These are phyloP conservation scores for Umbelopsis ramanniana DNA, from an alignment of 192 early-diverging fungal species.

Conservation along the genomic window DNA sequence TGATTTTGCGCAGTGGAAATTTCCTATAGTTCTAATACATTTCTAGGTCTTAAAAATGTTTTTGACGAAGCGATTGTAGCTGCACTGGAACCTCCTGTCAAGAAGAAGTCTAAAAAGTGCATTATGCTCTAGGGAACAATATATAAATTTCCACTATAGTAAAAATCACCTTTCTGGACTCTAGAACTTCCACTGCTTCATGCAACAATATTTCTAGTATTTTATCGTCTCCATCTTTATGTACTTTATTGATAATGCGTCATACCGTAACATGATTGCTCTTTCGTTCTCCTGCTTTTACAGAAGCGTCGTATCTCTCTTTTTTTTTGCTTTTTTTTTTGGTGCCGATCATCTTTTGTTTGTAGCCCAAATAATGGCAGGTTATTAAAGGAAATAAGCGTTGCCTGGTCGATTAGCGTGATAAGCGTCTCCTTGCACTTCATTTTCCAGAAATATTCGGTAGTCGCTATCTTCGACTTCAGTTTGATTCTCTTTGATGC, in stretches of 20 bases:
- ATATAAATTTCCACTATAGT: background rate
- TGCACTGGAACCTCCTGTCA: constrained; percentile 87
- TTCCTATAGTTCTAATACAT: background rate
- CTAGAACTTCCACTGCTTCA: constrained; percentile 22
- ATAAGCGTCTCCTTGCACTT: constrained; percentile 36
- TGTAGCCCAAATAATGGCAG: background rate
- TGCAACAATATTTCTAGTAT: constrained; percentile 23
- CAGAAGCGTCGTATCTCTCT: background rate
- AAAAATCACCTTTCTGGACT: constrained; percentile 1
- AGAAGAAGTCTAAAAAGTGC: constrained; percentile 83
- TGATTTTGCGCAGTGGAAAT: background rate
- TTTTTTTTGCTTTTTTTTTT: background rate
- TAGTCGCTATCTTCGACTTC: constrained; percentile 31
- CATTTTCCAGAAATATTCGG: constrained; percentile 43
- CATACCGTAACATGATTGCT: constrained; percentile 27
- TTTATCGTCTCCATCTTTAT: constrained; percentile 23
- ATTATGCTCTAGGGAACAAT: constrained; percentile 63
- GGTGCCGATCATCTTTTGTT: background rate
- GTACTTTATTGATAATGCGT: constrained; percentile 26
- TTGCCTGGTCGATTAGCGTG: constrained; percentile 35
- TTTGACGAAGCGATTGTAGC: constrained; percentile 97
- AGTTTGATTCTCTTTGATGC: constrained; percentile 61
- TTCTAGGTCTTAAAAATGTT: constrained; percentile 86
- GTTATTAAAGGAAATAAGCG: constrained; percentile 37
- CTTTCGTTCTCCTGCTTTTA: constrained; percentile 25